Conservation (phyloP, 202 grass and related monocot species). For the Hordeum pubiflorum region DNA sequence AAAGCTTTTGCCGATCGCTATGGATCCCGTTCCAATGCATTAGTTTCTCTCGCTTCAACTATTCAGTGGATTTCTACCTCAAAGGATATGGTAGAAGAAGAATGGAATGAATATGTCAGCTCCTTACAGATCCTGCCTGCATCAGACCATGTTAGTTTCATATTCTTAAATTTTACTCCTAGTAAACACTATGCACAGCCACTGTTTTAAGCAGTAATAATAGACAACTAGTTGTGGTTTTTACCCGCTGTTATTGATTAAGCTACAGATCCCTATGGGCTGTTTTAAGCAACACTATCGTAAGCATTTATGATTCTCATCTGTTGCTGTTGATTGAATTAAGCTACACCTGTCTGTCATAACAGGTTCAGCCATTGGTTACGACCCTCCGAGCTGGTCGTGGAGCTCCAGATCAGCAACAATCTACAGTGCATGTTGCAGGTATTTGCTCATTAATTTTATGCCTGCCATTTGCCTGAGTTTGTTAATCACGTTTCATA, state of each 20-base stretch:
- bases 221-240: background rate
- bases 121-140: constrained; percentile 40
- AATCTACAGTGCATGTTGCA: background rate
- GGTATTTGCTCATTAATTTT: constrained; percentile 6
- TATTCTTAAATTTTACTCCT: background rate
- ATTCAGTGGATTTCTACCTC: constrained; percentile 51
- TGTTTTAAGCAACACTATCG: background rate
- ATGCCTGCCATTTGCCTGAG: background rate
- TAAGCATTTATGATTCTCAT: background rate
- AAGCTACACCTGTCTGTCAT: background rate
- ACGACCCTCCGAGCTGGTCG: constrained; percentile 54
- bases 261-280: background rate
- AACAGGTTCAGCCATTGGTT: constrained; percentile 73
- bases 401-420: constrained; percentile 32
- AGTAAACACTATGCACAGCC: background rate
- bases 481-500: background rate
- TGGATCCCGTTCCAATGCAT: constrained; percentile 43
- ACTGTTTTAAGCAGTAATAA: constrained; percentile 4
- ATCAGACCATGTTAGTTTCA: constrained; percentile 50
- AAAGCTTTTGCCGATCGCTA: constrained; percentile 77
- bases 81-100: constrained; percentile 49
- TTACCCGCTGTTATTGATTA: background rate
- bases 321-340: background rate
- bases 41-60: constrained; percentile 51
- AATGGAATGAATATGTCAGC: constrained; percentile 69